phyloP scores from a whole-genome alignment of 78 protist genomes.

The Protostelium mycophagum region DNA sequence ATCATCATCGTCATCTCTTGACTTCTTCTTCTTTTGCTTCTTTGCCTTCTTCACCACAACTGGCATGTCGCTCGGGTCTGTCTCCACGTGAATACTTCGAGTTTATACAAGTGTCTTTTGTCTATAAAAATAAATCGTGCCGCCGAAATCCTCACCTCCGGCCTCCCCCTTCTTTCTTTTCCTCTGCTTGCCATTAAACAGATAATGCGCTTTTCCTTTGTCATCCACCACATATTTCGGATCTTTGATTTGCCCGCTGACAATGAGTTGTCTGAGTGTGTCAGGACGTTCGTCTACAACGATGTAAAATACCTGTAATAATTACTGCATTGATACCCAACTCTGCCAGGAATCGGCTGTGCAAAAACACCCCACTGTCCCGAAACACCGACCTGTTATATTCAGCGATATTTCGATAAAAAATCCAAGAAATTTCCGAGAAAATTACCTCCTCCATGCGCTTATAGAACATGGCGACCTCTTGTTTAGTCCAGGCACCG shows the following conservation, averaged over 20 bases:
- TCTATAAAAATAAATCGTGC: neutral
- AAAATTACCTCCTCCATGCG: constrained; percentile 33
- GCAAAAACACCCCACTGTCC: constrained; percentile 73
- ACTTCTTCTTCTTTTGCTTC: neutral
- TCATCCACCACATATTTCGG: constrained; percentile 14
- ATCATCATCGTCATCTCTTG: neutral
- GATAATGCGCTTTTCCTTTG: constrained; percentile 24
- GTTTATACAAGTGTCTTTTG: neutral
- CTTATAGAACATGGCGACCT: constrained; percentile 17
- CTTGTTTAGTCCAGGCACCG: constrained; percentile 54
- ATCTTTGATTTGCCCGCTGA: constrained; percentile 11
- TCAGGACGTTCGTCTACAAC: neutral
- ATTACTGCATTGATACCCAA: constrained; percentile 68
- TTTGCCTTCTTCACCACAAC: constrained; percentile 10
- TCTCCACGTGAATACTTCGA: neutral
- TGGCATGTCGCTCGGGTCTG: neutral
- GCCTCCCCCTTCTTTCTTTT: neutral
- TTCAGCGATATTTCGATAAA: neutral
- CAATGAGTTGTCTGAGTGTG: constrained; percentile 13
- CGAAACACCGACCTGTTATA: constrained; percentile 21
- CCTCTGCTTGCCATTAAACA: constrained; percentile 3
- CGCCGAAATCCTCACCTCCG: neutral
- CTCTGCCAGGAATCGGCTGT: constrained; percentile 65
- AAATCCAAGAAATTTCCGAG: neutral
- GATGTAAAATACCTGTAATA: constrained; percentile 13